A percentile compares a stretch with the other conserved stretches of the same genome.
Conservation (phyloP, 257 asterid genomes). For the Henckelia pumila region DNA sequence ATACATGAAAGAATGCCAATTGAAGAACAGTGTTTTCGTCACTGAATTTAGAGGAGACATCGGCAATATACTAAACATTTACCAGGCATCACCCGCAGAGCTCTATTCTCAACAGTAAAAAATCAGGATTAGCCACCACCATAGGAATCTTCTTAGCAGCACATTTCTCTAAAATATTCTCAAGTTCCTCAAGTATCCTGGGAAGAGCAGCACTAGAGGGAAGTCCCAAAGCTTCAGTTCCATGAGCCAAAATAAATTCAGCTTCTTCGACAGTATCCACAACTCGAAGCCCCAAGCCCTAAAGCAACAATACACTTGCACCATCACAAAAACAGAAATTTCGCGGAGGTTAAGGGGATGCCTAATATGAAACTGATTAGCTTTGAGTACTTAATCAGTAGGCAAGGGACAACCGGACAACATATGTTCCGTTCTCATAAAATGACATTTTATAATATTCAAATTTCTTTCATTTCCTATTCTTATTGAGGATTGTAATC, state of each 20-base stretch:
- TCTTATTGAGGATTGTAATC: background rate
- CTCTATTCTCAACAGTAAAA: slow-evolving; percentile 93
- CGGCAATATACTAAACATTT: slow-evolving; percentile 21
- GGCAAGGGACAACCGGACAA: background rate
- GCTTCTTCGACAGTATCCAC: slow-evolving; percentile 77
- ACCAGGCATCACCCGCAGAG: slow-evolving; percentile 93
- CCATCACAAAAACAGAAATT: slow-evolving; percentile 6
- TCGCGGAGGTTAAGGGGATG: background rate
- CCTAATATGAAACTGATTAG: slow-evolving; percentile 7
- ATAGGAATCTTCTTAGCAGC: slow-evolving; percentile 77
- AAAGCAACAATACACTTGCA: slow-evolving; percentile 26
- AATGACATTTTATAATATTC: background rate
- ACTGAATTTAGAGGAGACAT: slow-evolving; percentile 23
- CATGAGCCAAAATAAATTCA: slow-evolving; percentile 85
- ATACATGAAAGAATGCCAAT: background rate
- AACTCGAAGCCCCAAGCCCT: slow-evolving; percentile 87
- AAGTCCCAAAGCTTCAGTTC: slow-evolving; percentile 93
- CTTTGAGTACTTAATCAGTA: background rate
- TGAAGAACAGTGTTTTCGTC: slow-evolving; percentile 7
- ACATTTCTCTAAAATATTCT: slow-evolving; percentile 68
- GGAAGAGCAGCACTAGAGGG: slow-evolving; percentile 71
- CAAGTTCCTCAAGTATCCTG: slow-evolving; percentile 68
- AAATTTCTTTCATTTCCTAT: background rate
- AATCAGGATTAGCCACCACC: slow-evolving; percentile 99
- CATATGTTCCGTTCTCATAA: slow-evolving; percentile 10